Conservation (phyloP, 768 basidiomycete genomes). For the Kwoniella pini region DNA sequence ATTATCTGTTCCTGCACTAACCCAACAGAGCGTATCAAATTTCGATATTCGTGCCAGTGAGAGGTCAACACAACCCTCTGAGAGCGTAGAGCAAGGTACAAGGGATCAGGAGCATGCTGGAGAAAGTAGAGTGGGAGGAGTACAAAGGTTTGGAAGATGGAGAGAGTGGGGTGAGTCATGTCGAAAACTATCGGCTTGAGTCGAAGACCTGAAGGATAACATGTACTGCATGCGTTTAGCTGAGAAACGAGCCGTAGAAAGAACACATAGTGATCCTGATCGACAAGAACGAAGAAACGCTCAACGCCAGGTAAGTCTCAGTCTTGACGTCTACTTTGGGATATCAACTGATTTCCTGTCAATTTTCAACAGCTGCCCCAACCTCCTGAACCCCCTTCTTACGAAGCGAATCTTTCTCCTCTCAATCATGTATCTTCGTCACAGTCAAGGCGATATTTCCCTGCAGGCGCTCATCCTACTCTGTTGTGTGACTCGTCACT, state of each 20-base stretch:
- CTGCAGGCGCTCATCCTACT: constrained; percentile 1
- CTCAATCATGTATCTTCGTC: neutral
- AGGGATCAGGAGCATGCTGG: too few species aligned
- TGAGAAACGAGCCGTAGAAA: constrained; percentile 9
- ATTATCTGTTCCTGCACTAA: too few species aligned
- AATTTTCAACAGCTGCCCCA: constrained; percentile 1
- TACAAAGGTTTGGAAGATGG: constrained; percentile 9
- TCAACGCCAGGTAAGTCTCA: constrained; percentile 2
- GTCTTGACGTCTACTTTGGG: too few species aligned
- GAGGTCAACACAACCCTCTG: too few species aligned
- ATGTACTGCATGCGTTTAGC: neutral
- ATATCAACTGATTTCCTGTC: neutral
- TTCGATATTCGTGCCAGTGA: too few species aligned
- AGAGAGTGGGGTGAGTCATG: constrained; percentile 16
- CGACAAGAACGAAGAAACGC: neutral
- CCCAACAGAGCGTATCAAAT: too few species aligned
- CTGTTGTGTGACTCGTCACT: constrained; percentile 4
- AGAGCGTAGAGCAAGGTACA: too few species aligned
- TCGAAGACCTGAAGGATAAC: neutral
- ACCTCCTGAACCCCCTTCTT: constrained; percentile 13
- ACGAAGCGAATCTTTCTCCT: neutral
- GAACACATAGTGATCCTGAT: neutral
- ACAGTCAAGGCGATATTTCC: neutral
- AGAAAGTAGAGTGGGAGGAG: too few species aligned
- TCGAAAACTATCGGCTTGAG: neutral